Base-by-base conservation (phyloP, 257 asterid species). In the Ligustrum vulgare region DNA sequence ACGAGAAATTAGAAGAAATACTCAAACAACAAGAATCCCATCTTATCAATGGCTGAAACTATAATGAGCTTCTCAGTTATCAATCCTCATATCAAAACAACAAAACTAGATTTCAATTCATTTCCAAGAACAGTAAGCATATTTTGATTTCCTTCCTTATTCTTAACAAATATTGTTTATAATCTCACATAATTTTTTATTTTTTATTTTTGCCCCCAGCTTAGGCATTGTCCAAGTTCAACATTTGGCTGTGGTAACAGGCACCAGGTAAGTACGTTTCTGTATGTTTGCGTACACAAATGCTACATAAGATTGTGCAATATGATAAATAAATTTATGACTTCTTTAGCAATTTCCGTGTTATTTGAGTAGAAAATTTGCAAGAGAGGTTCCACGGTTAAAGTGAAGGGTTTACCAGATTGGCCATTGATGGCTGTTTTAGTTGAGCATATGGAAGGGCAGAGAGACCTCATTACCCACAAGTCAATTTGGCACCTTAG, bases 401-500 rank as follows among this genome's bases (percentile, higher is more conserved):
- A 49, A 70, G 84, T 70, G n/a, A 87, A 88, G 3, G 96, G 88
- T 16, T 60, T 91, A 34, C 94, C 96, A 12, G 93, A 88, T 69
- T 91, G 91, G 97, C 98, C 93, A 28, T 79, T 93, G 79, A 93
- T 93, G 98, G 96, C 97, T 6, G 91, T 89, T 10, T 72, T 93
- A 74, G 94, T 93, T 70, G 98, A 91, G 79, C 97, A 89, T 67
- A 0, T 79, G 79, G 98, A 92, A 75, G 97, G 98, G 60, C 94
- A 91, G 66, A 85, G 96, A 68, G 96, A 93, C 64, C 90, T 93
- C 62, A 85, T 91, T 41, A 93, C 94, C n/a, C 93, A 88, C 84
- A 93, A 93, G 71, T 88, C 94, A 72, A 87, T 89, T 67, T 93
- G 98, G 98, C 98, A 93, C 78, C 89, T 93, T 2, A 93, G 94